A percentile compares a stretch with the other conserved stretches of the same genome.
phyloP scores from a whole-genome alignment of 345 rosid genomes.

The Dovyalis caffra region DNA sequence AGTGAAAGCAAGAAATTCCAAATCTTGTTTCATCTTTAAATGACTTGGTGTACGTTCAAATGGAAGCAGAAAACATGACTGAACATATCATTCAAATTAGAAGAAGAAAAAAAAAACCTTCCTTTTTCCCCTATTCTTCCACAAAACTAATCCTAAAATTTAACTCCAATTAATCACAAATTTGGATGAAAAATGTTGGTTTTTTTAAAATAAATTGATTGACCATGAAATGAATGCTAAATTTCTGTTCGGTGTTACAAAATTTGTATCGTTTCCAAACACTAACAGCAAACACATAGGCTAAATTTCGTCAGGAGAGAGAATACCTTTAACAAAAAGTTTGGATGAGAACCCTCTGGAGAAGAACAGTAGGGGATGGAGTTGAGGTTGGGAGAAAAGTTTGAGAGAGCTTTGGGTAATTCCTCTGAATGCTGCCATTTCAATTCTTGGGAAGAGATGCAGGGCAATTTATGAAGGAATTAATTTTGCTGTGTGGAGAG shows the following conservation, averaged over 20 bases:
- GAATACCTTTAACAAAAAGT: slow-evolving; percentile 41
- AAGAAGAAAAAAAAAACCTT: background rate
- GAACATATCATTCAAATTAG: background rate
- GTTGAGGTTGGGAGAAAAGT: slow-evolving; percentile 3
- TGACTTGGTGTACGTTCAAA: background rate
- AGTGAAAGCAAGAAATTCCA: background rate
- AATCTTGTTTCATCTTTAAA: background rate
- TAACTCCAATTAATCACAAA: background rate
- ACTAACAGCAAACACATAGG: background rate
- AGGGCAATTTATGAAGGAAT: background rate
- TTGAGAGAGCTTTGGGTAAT: background rate
- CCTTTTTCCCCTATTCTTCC: background rate
- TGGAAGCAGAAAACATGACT: background rate
- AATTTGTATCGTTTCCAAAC: background rate
- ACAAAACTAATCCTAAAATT: background rate
- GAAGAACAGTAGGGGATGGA: slow-evolving; percentile 17
- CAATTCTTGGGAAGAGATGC: background rate
- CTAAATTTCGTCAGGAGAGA: background rate
- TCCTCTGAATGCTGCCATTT: slow-evolving; percentile 31
- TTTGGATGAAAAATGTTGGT: background rate
- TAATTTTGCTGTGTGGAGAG: too few relatives aligned
- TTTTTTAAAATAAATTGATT: background rate
- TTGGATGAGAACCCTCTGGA: slow-evolving; percentile 31
- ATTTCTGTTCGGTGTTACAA: background rate
- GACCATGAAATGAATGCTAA: background rate